These are phyloP conservation scores for Kodamaea kakaduensis DNA, from an alignment of 805 yeast genomes.

Conservation along the genomic window DNA sequence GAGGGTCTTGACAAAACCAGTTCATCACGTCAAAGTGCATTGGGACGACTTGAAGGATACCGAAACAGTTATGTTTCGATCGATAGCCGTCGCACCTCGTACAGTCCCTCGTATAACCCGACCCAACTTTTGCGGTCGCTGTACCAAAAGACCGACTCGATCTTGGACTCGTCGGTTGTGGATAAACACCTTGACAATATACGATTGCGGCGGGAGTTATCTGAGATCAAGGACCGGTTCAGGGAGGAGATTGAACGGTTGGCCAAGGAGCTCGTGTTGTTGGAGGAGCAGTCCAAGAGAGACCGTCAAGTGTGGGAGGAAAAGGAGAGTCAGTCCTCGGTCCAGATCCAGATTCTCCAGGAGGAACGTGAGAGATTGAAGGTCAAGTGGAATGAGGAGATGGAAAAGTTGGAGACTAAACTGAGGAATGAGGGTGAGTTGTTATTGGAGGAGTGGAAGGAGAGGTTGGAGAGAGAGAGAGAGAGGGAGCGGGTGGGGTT, in stretches of 20 bases:
- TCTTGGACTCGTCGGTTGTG: slow-evolving; percentile 34
- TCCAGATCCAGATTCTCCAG: slow-evolving; percentile 5
- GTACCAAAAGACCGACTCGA: slow-evolving; percentile 9
- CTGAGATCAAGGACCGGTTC: too few species aligned
- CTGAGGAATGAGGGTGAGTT: too few species aligned
- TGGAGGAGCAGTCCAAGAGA: too few species aligned
- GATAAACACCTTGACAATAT: slow-evolving; percentile 43
- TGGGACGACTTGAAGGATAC: too few species aligned
- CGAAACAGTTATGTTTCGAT: too few species aligned
- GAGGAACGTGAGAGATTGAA: slow-evolving; percentile 4
- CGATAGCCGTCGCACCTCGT: too few species aligned
- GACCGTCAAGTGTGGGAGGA: slow-evolving; percentile 10
- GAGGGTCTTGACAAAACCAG: too few species aligned
- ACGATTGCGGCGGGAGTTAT: slow-evolving; percentile 32
- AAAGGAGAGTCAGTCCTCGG: slow-evolving; percentile 8
- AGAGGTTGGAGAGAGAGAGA: neutral
- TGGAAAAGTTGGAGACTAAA: neutral
- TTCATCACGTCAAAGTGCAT: too few species aligned
- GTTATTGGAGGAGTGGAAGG: slow-evolving; percentile 1
- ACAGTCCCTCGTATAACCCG: too few species aligned
- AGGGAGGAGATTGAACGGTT: slow-evolving; percentile 9
- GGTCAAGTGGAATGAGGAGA: slow-evolving; percentile 1
- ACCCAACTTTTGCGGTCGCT: slow-evolving; percentile 20
- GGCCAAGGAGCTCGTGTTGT: slow-evolving; percentile 8
- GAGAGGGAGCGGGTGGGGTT: neutral